Evolutionary conservation across 164 flowering plant genomes (phyloP).

Genomic region (Akebia trifoliata): DNA sequence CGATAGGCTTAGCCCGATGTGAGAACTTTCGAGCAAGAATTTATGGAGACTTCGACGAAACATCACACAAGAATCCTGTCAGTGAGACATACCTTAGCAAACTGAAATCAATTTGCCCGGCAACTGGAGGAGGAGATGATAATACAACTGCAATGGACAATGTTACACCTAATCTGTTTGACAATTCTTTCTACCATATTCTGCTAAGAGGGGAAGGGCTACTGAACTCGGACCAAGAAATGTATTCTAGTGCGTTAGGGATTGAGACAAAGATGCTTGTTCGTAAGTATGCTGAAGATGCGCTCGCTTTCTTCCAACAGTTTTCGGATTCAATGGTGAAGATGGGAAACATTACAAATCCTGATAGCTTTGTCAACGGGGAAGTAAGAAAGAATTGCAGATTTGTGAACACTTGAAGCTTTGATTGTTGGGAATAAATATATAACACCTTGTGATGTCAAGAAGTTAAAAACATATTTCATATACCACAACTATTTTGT

Average conservation of each 20-base stretch:
- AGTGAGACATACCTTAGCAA: constrained; percentile 40
- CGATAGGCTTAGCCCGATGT: constrained; percentile 88
- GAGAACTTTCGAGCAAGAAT: constrained; percentile 59
- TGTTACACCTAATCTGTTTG: constrained; percentile 63
- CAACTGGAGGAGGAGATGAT: constrained; percentile 40
- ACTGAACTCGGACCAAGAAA: constrained; percentile 79
- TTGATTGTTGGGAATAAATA: no score
- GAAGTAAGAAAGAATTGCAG: constrained; percentile 88
- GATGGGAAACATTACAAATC: constrained; percentile 71
- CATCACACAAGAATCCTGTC: constrained; percentile 32
- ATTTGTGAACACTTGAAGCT: constrained; percentile 60
- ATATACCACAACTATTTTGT: no score
- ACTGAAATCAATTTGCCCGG: constrained; percentile 56
- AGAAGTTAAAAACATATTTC: no score
- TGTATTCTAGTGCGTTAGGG: constrained; percentile 67
- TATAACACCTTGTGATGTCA: no score
- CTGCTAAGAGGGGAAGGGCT: constrained; percentile 73
- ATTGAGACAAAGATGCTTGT: constrained; percentile 58
- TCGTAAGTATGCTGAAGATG: constrained; percentile 53
- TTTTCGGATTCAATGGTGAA: constrained; percentile 91
- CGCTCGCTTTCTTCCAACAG: constrained; percentile 69
- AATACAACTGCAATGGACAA: constrained; percentile 71
- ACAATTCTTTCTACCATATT: constrained; percentile 70
- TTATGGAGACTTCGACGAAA: constrained; percentile 56
- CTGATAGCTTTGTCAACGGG: constrained; percentile 52